Base-by-base conservation (phyloP, 2,329 filamentous ascomycete genomes). In the Diaporthe australafricana region DNA sequence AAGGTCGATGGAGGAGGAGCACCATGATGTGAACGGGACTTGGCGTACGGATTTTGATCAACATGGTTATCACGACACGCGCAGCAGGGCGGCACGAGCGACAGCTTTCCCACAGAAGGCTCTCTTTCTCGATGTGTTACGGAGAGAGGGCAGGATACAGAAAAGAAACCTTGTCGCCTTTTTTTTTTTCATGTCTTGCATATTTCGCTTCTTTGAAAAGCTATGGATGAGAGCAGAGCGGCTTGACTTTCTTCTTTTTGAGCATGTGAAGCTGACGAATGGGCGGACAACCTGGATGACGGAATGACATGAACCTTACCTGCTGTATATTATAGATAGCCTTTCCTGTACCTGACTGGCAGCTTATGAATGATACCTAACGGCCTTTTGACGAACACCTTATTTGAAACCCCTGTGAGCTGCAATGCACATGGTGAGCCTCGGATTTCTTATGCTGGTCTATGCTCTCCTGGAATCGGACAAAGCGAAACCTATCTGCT, bases 91-190 rank as follows among this genome's bases (percentile, higher is more conserved):
- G 38, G 30, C 30, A 25, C 38, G 67, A 52, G 57, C 38, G 27
- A 42, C 22, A 32, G 30, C 63, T 50, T 25, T 11, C 40, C 32
- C 47, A 5, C 17, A 70, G 20, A 32, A 45, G 16, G 22, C 42
- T 55, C 35, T 62, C 42, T 40, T 48, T 25, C 47, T 50, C 20
- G 16, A 42, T 42, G 22, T 67, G 40, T 25, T 38, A 53, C 55
- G n/a, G n/a, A 60, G 65, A 50, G 68, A 50, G 53, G 52, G 52
- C 50, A 56, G 53, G 50, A 70, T 70, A 71, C 60, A 72, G 68
- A 72, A 71, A 71, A 72, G 57, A 55, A 48, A 2, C 22, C 27
- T 32, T 42, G 14, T 30, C 22, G 57, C 47, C 22, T 22, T 47
- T 70, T 22, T 50, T 50, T 47, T 12, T 32, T n/a, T 35, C 17